Base-by-base conservation (phyloP, 768 basidiomycete species). In the Clitopilus hobsonii region DNA sequence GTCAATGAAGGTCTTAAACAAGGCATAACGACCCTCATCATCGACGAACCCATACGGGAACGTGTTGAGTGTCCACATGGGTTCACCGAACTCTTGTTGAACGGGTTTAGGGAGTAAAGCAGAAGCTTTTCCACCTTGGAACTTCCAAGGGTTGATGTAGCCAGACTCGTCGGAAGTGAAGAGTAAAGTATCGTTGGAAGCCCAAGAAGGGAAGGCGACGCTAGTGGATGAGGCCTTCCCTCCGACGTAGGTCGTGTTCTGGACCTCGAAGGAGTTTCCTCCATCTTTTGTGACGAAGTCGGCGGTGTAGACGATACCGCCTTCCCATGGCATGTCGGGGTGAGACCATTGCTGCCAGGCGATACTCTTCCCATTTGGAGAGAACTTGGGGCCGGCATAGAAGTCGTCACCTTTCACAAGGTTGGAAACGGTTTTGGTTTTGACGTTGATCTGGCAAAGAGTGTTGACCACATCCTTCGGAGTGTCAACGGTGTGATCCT, bases 91-190 rank as follows among this genome's bases (percentile, higher is more conserved):
- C 59, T 88, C 88, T 53, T 85, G 74, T 0, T 65, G 48, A 22
- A 84, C 61, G 0, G 82, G 71, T 26, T 63, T 50, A 2, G 71
- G 58, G 30, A 86, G 75, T 14, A 80, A 61, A 0, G 82, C 64
- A 0, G 65, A 49, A 4, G 72, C 60, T 7, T 68, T 65, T 14
- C 69, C 68, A 4, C 70, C 62, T 2, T 58, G 22, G 23, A 79
- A 85, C 22, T 62, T 74, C 77, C 81, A 89, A 0, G 90, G 85
- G 61, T 91, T 88, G 55, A 80, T 75, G 63, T 77, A 91, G 0
- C 86, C 87, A 14, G 81, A 80, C 53, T 74, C 71, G 59, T 92
- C 89, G 27, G 74, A 79, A 6, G 84, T 82, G 69, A 85, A 90
- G 47, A 86, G 69, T 30, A 91, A 70, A 3, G 67, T 74, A 25